phyloP scores from a whole-genome alignment of 2,329 filamentous ascomycete species.

The Myriosclerotinia duriaeana region DNA sequence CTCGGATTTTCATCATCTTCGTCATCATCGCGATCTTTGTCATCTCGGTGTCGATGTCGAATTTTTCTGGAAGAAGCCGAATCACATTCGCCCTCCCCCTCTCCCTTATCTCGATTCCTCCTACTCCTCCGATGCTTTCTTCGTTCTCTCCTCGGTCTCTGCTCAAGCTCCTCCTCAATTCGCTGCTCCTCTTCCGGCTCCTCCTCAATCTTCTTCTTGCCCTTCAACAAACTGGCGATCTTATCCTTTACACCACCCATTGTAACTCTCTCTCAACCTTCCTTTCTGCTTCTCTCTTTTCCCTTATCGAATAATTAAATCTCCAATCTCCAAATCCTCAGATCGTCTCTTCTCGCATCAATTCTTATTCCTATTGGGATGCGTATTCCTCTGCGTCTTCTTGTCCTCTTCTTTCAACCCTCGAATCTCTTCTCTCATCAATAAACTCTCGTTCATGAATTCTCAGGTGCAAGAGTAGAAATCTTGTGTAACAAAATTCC shows the following conservation, averaged over 20 bases:
- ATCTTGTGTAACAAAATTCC: neutral
- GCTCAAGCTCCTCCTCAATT: constrained; percentile 3
- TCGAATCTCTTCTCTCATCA: neutral
- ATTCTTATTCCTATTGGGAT: neutral
- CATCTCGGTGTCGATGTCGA: neutral
- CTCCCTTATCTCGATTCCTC: constrained; percentile 10
- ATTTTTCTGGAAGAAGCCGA: neutral
- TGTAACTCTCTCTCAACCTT: neutral
- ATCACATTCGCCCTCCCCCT: neutral
- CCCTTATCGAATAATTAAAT: neutral
- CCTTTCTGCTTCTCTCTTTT: neutral
- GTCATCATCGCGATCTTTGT: constrained; percentile 8
- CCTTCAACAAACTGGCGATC: constrained; percentile 6
- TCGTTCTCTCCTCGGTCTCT: constrained; percentile 16
- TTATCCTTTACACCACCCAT: constrained; percentile 18
- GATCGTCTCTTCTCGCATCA: neutral
- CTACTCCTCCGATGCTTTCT: constrained; percentile 19
- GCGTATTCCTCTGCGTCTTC: neutral
- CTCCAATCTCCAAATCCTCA: neutral
- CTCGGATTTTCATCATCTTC: constrained; percentile 16
- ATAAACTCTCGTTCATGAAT: neutral
- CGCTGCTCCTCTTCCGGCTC: neutral
- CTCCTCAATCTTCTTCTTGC: constrained; percentile 15
- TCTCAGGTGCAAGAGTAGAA: neutral
- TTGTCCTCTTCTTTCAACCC: neutral